Conservation (phyloP, 176 grass and related monocot genomes). For the Oryza meyeriana region DNA sequence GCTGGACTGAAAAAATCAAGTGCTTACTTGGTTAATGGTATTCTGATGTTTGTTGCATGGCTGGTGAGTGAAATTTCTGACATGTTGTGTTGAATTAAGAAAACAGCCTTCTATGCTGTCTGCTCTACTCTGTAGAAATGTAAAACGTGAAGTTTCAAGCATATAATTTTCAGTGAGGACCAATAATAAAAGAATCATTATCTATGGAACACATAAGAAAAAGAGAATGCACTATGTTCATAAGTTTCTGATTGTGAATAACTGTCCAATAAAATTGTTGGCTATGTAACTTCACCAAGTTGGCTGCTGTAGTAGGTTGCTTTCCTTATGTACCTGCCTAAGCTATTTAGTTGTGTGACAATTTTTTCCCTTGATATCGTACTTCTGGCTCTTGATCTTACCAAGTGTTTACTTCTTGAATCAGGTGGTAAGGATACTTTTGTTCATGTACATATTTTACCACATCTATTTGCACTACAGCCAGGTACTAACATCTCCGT, state of each 20-base stretch:
- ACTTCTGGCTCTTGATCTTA: conserved; percentile 19
- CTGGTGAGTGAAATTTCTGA: conserved; percentile 54
- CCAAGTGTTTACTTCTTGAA: conserved; percentile 28
- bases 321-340: not conserved
- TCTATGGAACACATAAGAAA: not conserved
- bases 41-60: conserved; percentile 84
- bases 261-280: not conserved
- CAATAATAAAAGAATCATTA: not conserved
- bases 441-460: conserved; percentile 92
- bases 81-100: not conserved
- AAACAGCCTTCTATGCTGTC: not conserved
- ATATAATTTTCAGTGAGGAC: not conserved
- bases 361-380: not conserved
- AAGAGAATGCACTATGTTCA: not conserved
- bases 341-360: not conserved
- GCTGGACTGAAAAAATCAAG: conserved; percentile 87
- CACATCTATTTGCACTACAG: conserved; percentile 80
- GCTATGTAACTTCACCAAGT: not conserved
- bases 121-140: not conserved
- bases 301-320: not conserved
- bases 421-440: conserved; percentile 90
- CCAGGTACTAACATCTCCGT: conserved; percentile 58
- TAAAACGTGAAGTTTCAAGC: not conserved
- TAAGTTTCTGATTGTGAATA: conserved; percentile 9
- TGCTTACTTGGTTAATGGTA: conserved; percentile 85